Percentiles rank a stretch among this genome's conserved stretches.
Evolutionary conservation across 495 filamentous ascomycete genomes (phyloP).

Genomic region (Lindgomyces ingoldianus): DNA sequence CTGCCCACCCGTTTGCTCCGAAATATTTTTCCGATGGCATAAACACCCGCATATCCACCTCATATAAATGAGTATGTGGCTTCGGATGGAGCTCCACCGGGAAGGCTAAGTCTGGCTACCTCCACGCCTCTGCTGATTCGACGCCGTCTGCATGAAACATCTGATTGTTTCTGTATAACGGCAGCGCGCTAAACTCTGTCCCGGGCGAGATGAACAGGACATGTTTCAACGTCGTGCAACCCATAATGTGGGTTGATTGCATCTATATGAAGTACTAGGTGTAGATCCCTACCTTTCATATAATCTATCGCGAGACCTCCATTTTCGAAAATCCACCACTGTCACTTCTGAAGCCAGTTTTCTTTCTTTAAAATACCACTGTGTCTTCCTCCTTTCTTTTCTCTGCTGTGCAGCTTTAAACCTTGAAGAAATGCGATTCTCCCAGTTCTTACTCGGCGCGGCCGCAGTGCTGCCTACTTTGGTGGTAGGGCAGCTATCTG

Average conservation of each 20-base stretch:
- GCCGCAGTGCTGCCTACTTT: slow-evolving; percentile 15
- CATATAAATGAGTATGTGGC: not conserved
- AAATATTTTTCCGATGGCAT: slow-evolving; percentile 14
- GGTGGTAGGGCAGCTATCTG: slow-evolving; percentile 23
- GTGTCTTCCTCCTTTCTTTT: slow-evolving; percentile 11
- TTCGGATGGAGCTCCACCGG: not conserved
- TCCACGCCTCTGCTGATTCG: not conserved
- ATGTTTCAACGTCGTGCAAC: not conserved
- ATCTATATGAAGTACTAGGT: not conserved
- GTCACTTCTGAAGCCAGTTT: slow-evolving; percentile 3
- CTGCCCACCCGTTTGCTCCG: not conserved
- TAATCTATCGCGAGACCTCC: not conserved
- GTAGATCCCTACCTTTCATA: not conserved
- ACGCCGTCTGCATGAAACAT: not conserved
- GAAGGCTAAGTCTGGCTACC: not conserved
- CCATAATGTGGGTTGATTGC: slow-evolving; percentile 6
- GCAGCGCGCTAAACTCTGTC: slow-evolving; percentile 7
- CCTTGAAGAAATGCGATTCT: slow-evolving; percentile 13
- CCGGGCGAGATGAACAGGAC: slow-evolving; percentile 16
- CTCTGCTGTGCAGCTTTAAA: slow-evolving; percentile 12
- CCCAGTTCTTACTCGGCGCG: slow-evolving; percentile 1
- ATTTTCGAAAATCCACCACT: not conserved
- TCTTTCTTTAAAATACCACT: slow-evolving; percentile 8
- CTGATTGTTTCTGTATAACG: not conserved
- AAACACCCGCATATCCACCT: not conserved